phyloP scores from a whole-genome alignment of 345 rosid genomes.

The Syzygium oleosum region DNA sequence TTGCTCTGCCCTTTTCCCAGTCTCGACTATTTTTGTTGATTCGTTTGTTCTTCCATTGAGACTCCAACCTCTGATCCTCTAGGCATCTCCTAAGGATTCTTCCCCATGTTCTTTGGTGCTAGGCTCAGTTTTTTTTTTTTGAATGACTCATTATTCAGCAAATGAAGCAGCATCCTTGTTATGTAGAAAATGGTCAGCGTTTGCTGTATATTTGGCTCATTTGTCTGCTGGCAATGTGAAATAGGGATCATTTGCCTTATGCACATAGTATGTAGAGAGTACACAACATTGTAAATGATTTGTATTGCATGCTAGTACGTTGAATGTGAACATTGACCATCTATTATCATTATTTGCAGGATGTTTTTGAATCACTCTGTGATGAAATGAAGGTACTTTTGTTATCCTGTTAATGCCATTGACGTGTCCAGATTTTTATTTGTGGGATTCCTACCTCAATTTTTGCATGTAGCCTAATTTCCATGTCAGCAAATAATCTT shows the following conservation, averaged over 20 bases:
- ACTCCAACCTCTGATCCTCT: background rate
- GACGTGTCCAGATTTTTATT: background rate
- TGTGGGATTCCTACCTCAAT: background rate
- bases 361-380: slow-evolving; percentile 3
- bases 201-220: background rate
- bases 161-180: background rate
- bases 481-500: background rate
- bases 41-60: background rate
- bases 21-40: background rate
- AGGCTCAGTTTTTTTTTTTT: background rate
- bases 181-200: background rate
- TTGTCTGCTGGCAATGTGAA: background rate
- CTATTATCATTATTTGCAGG: slow-evolving; percentile 1
- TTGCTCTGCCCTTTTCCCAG: background rate
- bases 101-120: background rate
- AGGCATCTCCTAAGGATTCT: background rate
- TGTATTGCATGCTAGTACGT: background rate
- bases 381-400: slow-evolving; percentile 6
- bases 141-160: background rate
- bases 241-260: background rate
- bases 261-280: background rate
- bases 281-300: background rate
- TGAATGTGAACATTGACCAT: background rate
- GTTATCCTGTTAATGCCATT: background rate
- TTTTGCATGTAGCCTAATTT: background rate